A percentile compares a stretch with the other conserved stretches of the same genome.
Evolutionary conservation across 139 green algal genomes (phyloP).

Genomic region (Closterium sp.): DNA sequence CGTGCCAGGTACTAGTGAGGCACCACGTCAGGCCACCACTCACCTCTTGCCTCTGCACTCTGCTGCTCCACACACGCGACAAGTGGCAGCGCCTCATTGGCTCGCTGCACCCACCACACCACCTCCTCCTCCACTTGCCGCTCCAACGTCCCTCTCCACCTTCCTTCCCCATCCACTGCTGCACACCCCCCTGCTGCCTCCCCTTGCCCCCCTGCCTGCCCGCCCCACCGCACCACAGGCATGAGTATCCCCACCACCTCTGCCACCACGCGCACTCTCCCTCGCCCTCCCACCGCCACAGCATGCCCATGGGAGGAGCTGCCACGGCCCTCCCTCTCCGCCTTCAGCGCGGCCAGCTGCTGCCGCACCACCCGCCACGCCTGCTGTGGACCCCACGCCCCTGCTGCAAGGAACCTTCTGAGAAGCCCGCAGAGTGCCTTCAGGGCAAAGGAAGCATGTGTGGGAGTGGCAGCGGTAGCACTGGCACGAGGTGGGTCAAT

Average conservation of each 20-base stretch:
- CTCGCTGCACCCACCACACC: background rate
- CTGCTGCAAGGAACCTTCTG: background rate
- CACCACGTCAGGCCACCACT: background rate
- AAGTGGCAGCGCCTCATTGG: background rate
- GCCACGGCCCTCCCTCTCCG: background rate
- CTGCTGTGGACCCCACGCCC: background rate
- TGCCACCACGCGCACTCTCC: background rate
- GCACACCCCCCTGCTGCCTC: background rate
- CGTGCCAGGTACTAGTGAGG: background rate
- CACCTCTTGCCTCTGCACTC: background rate
- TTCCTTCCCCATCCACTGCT: background rate
- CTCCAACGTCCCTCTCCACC: background rate
- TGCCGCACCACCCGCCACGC: background rate
- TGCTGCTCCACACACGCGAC: background rate
- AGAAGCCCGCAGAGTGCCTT: background rate
- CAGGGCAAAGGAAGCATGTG: background rate
- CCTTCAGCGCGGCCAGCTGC: background rate
- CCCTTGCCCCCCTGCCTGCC: background rate
- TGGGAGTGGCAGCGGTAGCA: background rate
- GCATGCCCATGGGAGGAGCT: background rate
- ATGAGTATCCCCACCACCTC: background rate
- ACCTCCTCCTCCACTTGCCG: background rate
- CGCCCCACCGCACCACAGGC: background rate
- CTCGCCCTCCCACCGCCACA: no score
- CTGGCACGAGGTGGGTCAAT: background rate